Conservation (phyloP, 176 grass and related monocot genomes). For the sorghum (Sorghum bicolor) region Sorghum_bicolor_NCBIv3 NC_012872.2:67871501-67872000, state of each 20-base stretch:
- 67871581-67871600: neutral
- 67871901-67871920: neutral
- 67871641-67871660: neutral
- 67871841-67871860: conserved; percentile 25
- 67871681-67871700: neutral
- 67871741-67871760: neutral
- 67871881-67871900: neutral
- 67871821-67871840: neutral
- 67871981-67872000: neutral
- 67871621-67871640: neutral
- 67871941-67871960: neutral
- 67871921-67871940: neutral
- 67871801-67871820: neutral
- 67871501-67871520: neutral
- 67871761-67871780: neutral
- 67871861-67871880: conserved; percentile 9
- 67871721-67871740: neutral
- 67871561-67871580: neutral
- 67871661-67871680: neutral
- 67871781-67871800: neutral
- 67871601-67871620: neutral
- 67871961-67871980: neutral
- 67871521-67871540: neutral
- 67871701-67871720: neutral
- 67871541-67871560: conserved; percentile 18